Evolutionary conservation across 495 filamentous ascomycete genomes (phyloP).

Genomic region (Neurospora sublineolata): DNA sequence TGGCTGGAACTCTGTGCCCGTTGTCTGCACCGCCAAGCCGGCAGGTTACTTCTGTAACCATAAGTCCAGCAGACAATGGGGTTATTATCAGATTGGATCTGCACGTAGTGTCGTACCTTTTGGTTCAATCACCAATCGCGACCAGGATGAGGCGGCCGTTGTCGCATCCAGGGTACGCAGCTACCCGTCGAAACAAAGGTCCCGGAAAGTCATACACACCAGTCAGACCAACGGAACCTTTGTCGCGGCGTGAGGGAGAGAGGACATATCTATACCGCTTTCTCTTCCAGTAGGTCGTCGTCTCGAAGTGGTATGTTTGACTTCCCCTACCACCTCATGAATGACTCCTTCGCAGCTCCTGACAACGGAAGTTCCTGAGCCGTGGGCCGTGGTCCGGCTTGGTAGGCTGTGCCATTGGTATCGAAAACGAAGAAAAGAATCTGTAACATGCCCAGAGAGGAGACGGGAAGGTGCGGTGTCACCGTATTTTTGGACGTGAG

Average conservation of each 20-base stretch:
- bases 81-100: not conserved
- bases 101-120: not conserved
- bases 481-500: not conserved
- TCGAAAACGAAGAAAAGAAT: not conserved
- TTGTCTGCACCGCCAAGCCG: not conserved
- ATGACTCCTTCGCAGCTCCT: not conserved
- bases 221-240: not conserved
- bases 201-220: not conserved
- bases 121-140: not conserved
- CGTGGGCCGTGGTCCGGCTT: not conserved
- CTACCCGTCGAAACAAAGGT: not conserved
- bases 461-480: not conserved
- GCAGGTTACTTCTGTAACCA: not conserved
- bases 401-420: not conserved
- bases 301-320: not conserved
- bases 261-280: not conserved
- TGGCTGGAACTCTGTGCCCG: not conserved
- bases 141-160: not conserved
- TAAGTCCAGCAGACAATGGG: not conserved
- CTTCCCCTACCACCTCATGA: not conserved
- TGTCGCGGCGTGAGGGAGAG: not conserved
- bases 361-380: not conserved
- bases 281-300: not conserved
- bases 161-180: not conserved
- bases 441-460: not conserved